Percentiles rank a stretch among this genome's conserved stretches.
These are phyloP conservation scores for Podaxis carcinomalis DNA, from an alignment of 768 basidiomycete genomes.

Conservation along the genomic window DNA sequence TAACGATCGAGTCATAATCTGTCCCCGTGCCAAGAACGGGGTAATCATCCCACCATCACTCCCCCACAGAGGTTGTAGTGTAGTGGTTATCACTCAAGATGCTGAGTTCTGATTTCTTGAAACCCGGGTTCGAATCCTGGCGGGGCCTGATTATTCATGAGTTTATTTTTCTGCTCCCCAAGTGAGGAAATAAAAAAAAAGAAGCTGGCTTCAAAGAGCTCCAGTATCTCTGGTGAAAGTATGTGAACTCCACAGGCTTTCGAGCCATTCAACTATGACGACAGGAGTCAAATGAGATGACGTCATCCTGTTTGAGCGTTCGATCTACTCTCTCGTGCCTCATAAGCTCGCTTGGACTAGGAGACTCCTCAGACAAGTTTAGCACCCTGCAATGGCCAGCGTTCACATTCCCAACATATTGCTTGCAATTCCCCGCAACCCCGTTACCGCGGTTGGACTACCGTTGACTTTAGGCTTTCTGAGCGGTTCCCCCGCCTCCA, in stretches of 20 bases:
- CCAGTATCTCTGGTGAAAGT: too few relatives aligned
- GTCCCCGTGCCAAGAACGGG: constrained; percentile 4
- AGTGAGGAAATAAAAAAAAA: too few relatives aligned
- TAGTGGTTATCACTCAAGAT: constrained; percentile 35
- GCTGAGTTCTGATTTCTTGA: constrained; percentile 28
- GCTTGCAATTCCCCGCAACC: constrained; percentile 50
- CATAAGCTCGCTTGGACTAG: background rate
- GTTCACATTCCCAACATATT: constrained; percentile 44
- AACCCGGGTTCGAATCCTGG: constrained; percentile 36
- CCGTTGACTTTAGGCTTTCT: constrained; percentile 53
- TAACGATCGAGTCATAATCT: constrained; percentile 13
- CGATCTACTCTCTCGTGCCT: background rate
- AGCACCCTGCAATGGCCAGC: constrained; percentile 25
- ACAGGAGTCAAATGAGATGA: constrained; percentile 13
- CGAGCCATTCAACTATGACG: background rate
- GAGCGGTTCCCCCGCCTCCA: constrained; percentile 43
- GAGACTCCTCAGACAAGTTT: background rate
- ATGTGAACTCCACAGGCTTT: too few relatives aligned
- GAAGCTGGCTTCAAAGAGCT: too few relatives aligned
- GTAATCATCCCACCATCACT: background rate
- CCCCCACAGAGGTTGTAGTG: constrained; percentile 24
- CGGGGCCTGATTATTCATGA: constrained; percentile 23
- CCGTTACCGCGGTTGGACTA: constrained; percentile 53
- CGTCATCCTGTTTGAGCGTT: constrained; percentile 13
- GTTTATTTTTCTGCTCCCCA: background rate